A percentile compares a stretch with the other conserved stretches of the same genome.
phyloP scores from a whole-genome alignment of 1,139 yeast species.

The Entelexis sorbosivorans region DNA sequence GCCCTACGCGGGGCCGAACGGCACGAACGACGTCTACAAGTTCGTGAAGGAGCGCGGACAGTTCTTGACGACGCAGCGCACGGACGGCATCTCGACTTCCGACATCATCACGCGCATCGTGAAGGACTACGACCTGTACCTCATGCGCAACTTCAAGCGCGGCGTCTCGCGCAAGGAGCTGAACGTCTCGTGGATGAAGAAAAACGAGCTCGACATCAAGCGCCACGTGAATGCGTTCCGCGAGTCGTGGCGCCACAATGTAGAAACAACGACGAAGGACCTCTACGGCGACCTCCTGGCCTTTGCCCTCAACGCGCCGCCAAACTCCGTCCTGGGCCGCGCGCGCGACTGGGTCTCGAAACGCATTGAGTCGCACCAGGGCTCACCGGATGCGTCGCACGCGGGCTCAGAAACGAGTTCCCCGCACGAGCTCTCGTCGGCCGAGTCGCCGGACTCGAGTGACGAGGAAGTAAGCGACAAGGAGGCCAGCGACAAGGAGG shows the following conservation, averaged over 20 bases:
- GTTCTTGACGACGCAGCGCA: constrained; percentile 89
- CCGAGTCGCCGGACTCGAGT: not conserved
- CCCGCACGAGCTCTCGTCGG: not conserved
- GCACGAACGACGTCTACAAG: constrained; percentile 79
- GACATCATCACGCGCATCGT: constrained; percentile 92
- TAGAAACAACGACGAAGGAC: constrained; percentile 69
- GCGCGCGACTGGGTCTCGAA: constrained; percentile 22
- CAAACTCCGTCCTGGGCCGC: constrained; percentile 17
- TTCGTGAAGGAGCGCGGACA: constrained; percentile 84
- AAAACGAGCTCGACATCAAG: constrained; percentile 87
- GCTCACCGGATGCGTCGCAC: constrained; percentile 12
- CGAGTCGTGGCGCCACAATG: constrained; percentile 54
- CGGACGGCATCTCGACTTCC: constrained; percentile 91
- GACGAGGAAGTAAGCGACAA: not conserved
- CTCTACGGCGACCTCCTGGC: constrained; percentile 66
- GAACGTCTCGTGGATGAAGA: constrained; percentile 93
- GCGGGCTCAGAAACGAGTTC: not conserved
- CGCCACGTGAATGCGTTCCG: constrained; percentile 83
- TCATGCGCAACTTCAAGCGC: constrained; percentile 92
- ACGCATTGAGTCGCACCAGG: constrained; percentile 16
- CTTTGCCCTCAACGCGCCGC: constrained; percentile 30
- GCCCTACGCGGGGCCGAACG: constrained; percentile 73
- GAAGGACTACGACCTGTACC: constrained; percentile 88
- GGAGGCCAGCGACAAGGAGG: not conserved
- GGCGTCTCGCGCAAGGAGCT: constrained; percentile 95